A percentile compares a stretch with the other conserved stretches of the same genome.
Conservation (phyloP, 495 filamentous ascomycete species). For the Cryomyces antarcticus region DNA sequence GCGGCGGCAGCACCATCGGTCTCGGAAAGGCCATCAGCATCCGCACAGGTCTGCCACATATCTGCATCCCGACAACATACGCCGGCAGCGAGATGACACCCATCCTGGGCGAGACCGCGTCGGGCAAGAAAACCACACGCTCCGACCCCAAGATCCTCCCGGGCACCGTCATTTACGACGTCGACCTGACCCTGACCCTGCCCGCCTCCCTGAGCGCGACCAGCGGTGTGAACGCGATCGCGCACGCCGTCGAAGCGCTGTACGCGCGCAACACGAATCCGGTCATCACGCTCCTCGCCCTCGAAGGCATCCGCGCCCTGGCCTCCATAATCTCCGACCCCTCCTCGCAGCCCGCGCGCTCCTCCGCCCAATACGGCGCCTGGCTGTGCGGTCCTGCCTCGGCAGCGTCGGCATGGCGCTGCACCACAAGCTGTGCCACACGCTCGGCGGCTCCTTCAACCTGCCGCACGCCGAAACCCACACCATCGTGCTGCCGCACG, state of each 20-base stretch:
- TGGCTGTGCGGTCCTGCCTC: constrained; percentile 44
- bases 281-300: constrained; percentile 10
- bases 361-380: constrained; percentile 41
- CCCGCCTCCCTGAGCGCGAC: constrained; percentile 37
- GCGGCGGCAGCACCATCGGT: constrained; percentile 40
- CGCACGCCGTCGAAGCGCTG: constrained; percentile 47
- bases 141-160: constrained; percentile 45
- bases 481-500: constrained; percentile 45
- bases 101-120: constrained; percentile 44
- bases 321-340: constrained; percentile 28
- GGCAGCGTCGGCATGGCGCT: constrained; percentile 49
- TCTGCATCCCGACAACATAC: constrained; percentile 51
- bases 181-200: constrained; percentile 46
- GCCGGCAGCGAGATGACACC: constrained; percentile 52
- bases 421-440: constrained; percentile 54
- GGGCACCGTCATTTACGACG: constrained; percentile 48
- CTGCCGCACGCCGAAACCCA: constrained; percentile 53
- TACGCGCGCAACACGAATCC: constrained; percentile 35
- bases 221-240: constrained; percentile 51
- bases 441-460: constrained; percentile 45
- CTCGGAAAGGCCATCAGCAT: constrained; percentile 48
- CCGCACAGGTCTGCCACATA: constrained; percentile 39
- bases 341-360: constrained; percentile 27
- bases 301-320: constrained; percentile 10
- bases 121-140: constrained; percentile 43